Base-by-base conservation (phyloP, 2,329 filamentous ascomycete genomes). In the Penicillium vulpinum region DNA sequence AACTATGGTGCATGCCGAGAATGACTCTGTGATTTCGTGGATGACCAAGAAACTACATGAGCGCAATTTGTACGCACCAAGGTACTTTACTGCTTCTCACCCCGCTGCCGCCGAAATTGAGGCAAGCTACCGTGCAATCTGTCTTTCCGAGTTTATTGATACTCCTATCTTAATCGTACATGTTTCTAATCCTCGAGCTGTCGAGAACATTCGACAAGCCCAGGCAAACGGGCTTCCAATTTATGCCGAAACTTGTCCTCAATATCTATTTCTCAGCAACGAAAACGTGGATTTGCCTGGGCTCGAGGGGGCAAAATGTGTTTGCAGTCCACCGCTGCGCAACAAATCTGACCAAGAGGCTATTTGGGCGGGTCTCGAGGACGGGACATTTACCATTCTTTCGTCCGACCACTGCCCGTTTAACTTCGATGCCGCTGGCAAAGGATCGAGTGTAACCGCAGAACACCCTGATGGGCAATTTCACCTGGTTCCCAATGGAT, bases 161-260 rank as follows among this genome's bases (percentile, higher is more conserved):
- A 45, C 28, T 10, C 43, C 43, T 1, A 45, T 45, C 11, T 22
- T 45, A 31, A 31, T 45, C 28, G 43, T 45, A 16, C 43, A 45
- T 10, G 43, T 45, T 4, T 45, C 43, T 31, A 45, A 45, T 45
- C 43, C 70, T 74, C 6, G 81, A 81, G 3, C 77, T 80, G 11
- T 45, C 18, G 67, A 72, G 5, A 78, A 81, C 59, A 79, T 84
- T 51, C 76, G 80, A 24, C 68, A 74, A 18, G 82, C 83, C 0
- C 81, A 85, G 64, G 78, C 77, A 9, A 66, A 75, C 4, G 76
- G 79, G 0, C 72, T 83, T 10, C 82, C 83, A 0, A 75, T 85
- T 22, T 80, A 82, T 59, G 83, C 80, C 2, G 82, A 85, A 67
- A 85, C 83, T 1, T 85, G 83, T 64, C 83, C 83, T 3, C 83